phyloP scores from a whole-genome alignment of 495 filamentous ascomycete genomes.

The Penicillium alfredii region DNA sequence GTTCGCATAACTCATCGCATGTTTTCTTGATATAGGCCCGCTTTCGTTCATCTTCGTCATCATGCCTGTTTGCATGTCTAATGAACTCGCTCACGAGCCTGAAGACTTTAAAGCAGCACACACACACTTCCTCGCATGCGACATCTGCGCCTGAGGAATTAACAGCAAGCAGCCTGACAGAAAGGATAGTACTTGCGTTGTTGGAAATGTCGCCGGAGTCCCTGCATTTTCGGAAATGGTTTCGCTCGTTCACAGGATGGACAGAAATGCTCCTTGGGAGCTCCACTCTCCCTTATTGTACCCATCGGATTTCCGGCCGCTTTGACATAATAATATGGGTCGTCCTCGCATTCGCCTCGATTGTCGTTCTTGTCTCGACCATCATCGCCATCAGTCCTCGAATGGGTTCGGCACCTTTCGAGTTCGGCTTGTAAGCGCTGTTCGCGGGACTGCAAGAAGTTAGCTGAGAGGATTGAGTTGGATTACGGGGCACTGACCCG shows the following conservation, averaged over 20 bases:
- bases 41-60: slow-evolving; percentile 9
- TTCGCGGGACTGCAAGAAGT: slow-evolving; percentile 16
- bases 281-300: slow-evolving; percentile 6
- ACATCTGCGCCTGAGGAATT: slow-evolving; percentile 16
- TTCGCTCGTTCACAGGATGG: slow-evolving; percentile 14
- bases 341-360: slow-evolving; percentile 11
- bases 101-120: slow-evolving; percentile 15
- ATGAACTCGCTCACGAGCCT: slow-evolving; percentile 14
- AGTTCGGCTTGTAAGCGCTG: slow-evolving; percentile 12
- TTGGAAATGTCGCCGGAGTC: slow-evolving; percentile 15
- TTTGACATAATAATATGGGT: too few species aligned
- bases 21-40: slow-evolving; percentile 13
- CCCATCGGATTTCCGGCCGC: slow-evolving; percentile 4
- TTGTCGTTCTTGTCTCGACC: slow-evolving; percentile 10
- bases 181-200: slow-evolving; percentile 12
- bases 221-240: slow-evolving; percentile 14
- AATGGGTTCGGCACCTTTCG: slow-evolving; percentile 12
- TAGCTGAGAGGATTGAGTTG: slow-evolving; percentile 9
- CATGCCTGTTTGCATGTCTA: slow-evolving; percentile 15
- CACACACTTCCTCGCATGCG: slow-evolving; percentile 14
- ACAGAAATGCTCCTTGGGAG: slow-evolving; percentile 12
- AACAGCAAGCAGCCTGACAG: slow-evolving; percentile 8
- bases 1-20: slow-evolving; percentile 14
- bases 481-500: slow-evolving; percentile 14
- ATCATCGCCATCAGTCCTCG: slow-evolving; percentile 13